Percentiles rank a stretch among this genome's conserved stretches.
Conservation (phyloP, 768 basidiomycete genomes). For the Lactarius sanguifluus region DNA sequence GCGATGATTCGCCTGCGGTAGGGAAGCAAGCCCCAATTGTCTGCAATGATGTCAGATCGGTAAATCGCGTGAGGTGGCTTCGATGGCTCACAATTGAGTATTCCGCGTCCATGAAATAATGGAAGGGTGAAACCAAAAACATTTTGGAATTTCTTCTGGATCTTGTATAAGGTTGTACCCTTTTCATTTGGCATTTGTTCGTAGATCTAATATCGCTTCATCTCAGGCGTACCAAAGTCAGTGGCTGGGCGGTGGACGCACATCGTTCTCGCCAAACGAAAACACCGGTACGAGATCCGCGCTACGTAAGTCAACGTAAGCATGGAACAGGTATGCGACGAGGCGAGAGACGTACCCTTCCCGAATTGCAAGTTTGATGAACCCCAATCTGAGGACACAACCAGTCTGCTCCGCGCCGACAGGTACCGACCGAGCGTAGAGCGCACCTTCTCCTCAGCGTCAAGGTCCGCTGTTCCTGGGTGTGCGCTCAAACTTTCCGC, state of each 20-base stretch:
- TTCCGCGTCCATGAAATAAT: constrained; percentile 93
- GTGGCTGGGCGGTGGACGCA: constrained; percentile 39
- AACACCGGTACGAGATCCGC: constrained; percentile 97
- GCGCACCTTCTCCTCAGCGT: constrained; percentile 69
- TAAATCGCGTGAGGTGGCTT: not conserved
- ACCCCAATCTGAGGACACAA: constrained; percentile 64
- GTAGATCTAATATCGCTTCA: constrained; percentile 66
- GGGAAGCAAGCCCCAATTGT: constrained; percentile 94
- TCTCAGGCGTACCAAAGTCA: constrained; percentile 6
- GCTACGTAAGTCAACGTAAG: constrained; percentile 41
- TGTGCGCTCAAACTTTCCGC: constrained; percentile 92
- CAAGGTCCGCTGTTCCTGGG: constrained; percentile 95
- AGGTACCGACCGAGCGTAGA: constrained; percentile 9
- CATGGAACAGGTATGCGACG: constrained; percentile 1
- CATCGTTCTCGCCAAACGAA: constrained; percentile 98
- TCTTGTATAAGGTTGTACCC: constrained; percentile 79
- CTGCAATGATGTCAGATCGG: constrained; percentile 42
- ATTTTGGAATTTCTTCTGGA: constrained; percentile 90
- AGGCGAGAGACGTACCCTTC: constrained; percentile 57
- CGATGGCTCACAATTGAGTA: constrained; percentile 78
- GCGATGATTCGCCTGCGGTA: constrained; percentile 95
- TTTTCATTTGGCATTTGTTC: constrained; percentile 95
- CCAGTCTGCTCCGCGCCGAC: not conserved
- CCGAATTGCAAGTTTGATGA: constrained; percentile 92
- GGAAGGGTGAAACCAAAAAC: constrained; percentile 96